Evolutionary conservation across 306 rosid genomes (phyloP), one percentile per base, ranked within the genome.

Genomic region (Ceratonia siliqua): DNA sequence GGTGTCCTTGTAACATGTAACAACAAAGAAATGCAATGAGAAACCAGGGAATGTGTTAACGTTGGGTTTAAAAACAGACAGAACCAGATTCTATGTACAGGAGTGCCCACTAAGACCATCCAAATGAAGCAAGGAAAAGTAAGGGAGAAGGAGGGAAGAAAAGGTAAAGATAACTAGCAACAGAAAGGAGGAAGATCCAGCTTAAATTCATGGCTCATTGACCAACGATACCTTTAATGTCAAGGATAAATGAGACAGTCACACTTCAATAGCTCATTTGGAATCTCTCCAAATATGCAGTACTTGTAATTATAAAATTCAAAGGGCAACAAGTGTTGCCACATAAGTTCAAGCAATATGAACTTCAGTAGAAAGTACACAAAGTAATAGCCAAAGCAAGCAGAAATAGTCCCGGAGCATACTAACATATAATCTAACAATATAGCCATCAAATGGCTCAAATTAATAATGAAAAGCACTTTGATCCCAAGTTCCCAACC

Each of bases 1-100:
- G 41, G 46, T 24, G 54, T 39, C 42, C 20, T 30, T 61, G 57
- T 52, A 52, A 78, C 11, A 63, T 42, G 46, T 20, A 67, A 80
- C 56, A 36, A 20, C 50, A 39, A 11, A 30, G n/a, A 55, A 62
- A 64, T 43, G 20, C 73, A 72, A 35, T 55, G 17, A 53, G 49
- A n/a, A n/a, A n/a, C 73, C 41, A 43, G 78, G 18, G 53, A 71
- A 1, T 15, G 18, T 20, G n/a, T 27, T 42, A 10, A 28, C n/a
- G n/a, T n/a, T n/a, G n/a, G n/a, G n/a, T n/a, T n/a, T n/a, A n/a
- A n/a, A n/a, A n/a, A n/a, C n/a, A n/a, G n/a, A n/a, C n/a, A n/a
- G n/a, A n/a, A n/a, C n/a, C n/a, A n/a, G n/a, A n/a, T n/a, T n/a
- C n/a, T n/a, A n/a, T n/a, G n/a, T n/a, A n/a, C n/a, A n/a, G n/a